A percentile compares a stretch with the other conserved stretches of the same genome.
Conservation (phyloP, 495 filamentous ascomycete genomes). For the Sphaerosporella brunnea region DNA sequence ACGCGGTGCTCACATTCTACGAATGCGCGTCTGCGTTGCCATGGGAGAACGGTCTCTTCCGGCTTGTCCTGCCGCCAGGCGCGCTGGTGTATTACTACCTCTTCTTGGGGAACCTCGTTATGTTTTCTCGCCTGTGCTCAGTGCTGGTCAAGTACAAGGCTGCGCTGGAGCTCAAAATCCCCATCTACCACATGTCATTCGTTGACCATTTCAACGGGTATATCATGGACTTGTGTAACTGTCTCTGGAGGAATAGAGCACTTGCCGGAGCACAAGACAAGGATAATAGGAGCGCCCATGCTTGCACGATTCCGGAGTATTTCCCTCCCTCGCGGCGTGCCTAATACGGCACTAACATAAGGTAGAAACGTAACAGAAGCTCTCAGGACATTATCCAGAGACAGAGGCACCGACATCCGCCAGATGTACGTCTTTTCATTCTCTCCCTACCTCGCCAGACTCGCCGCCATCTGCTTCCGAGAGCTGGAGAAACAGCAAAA, state of each 20-base stretch:
- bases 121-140: slow-evolving; percentile 53
- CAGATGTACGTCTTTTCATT: slow-evolving; percentile 53
- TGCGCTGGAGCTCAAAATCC: slow-evolving; percentile 41
- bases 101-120: slow-evolving; percentile 43
- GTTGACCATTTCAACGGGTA: slow-evolving; percentile 66
- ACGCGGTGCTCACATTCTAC: slow-evolving; percentile 51
- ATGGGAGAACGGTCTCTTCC: slow-evolving; percentile 21
- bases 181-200: too few species aligned
- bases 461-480: slow-evolving; percentile 50
- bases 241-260: slow-evolving; percentile 63
- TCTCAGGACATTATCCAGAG: neutral
- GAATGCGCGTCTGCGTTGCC: slow-evolving; percentile 33
- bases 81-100: slow-evolving; percentile 51
- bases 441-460: slow-evolving; percentile 44
- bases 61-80: slow-evolving; percentile 47
- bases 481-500: slow-evolving; percentile 42
- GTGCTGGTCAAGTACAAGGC: slow-evolving; percentile 47
- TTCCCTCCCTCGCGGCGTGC: slow-evolving; percentile 27
- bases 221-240: slow-evolving; percentile 79
- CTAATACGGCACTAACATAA: neutral
- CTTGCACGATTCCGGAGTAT: slow-evolving; percentile 43
- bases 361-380: neutral
- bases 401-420: slow-evolving; percentile 25
- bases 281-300: slow-evolving; percentile 49
- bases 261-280: slow-evolving; percentile 32